Percentiles rank a stretch among this genome's conserved stretches.
These are phyloP conservation scores for Saccharomyces hybrid DNA, from an alignment of 1,139 yeast species.

Conservation along the genomic window DNA sequence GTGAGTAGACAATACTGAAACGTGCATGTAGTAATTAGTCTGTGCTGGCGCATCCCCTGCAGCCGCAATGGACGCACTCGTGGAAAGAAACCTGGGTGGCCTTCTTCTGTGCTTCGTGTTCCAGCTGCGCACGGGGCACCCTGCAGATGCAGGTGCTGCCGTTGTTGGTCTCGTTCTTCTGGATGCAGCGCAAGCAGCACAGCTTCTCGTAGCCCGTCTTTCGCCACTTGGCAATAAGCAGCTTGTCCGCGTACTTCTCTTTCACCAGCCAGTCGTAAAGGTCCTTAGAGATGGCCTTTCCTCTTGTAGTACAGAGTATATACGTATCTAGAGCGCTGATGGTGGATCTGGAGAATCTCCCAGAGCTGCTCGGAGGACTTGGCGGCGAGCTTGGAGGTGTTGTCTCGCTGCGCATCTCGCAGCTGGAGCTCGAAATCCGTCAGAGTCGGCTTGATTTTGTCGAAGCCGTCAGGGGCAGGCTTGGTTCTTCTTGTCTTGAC, in stretches of 20 bases:
- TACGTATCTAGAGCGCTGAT: constrained; percentile 69
- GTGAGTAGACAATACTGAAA: not conserved
- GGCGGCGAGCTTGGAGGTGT: constrained; percentile 20
- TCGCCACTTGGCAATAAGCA: constrained; percentile 83
- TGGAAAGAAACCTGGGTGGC: constrained; percentile 32
- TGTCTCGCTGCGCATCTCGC: constrained; percentile 46
- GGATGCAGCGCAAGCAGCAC: constrained; percentile 78
- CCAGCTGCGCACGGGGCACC: constrained; percentile 58
- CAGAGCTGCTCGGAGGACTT: constrained; percentile 50
- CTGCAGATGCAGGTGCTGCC: constrained; percentile 74
- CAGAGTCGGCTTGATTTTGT: constrained; percentile 64
- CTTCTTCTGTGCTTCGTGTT: constrained; percentile 30
- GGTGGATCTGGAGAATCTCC: constrained; percentile 63
- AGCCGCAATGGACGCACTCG: constrained; percentile 82
- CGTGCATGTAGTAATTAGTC: constrained; percentile 37
- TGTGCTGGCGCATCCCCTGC: constrained; percentile 80
- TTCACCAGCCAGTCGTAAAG: constrained; percentile 72
- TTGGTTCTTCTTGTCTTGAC: constrained; percentile 17
- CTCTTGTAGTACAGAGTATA: constrained; percentile 67
- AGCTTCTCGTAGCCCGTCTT: constrained; percentile 82
- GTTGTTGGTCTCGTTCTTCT: constrained; percentile 53
- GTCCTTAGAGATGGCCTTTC: constrained; percentile 57
- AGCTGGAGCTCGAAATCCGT: constrained; percentile 52
- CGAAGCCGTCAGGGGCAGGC: constrained; percentile 64
- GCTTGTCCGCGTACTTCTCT: constrained; percentile 60